Evolutionary conservation across 805 yeast genomes (phyloP).

Genomic region (Candida montana): DNA sequence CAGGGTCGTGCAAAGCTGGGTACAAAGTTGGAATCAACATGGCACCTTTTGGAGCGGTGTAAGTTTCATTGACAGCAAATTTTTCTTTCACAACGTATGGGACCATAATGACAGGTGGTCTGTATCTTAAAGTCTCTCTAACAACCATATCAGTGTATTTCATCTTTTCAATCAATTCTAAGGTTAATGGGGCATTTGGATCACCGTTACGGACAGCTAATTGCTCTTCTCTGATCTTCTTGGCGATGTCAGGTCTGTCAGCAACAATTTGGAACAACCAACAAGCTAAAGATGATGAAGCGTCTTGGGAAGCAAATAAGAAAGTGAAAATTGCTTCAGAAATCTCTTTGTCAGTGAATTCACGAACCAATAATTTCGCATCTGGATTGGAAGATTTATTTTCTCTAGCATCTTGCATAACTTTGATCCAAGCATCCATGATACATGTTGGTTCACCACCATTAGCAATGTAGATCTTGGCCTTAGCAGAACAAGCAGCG

Average conservation of each 20-base stretch:
- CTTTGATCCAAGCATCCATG: conserved; percentile 90
- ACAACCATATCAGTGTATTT: conserved; percentile 85
- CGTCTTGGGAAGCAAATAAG: conserved; percentile 96
- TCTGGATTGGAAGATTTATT: conserved; percentile 45
- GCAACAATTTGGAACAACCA: conserved; percentile 97
- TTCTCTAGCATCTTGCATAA: conserved; percentile 68
- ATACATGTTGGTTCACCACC: conserved; percentile 83
- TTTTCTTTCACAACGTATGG: conserved; percentile 88
- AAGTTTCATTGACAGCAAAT: conserved; percentile 76
- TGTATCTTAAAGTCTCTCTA: conserved; percentile 84
- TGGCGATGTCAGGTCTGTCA: conserved; percentile 88
- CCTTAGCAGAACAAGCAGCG: conserved; percentile 80
- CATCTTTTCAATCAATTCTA: conserved; percentile 82
- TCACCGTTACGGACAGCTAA: conserved; percentile 75
- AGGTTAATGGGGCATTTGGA: conserved; percentile 51
- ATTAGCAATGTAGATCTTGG: conserved; percentile 71
- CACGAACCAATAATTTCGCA: conserved; percentile 62
- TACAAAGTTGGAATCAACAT: conserved; percentile 95
- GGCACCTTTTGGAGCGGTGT: conserved; percentile 93
- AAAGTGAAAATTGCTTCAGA: conserved; percentile 96
- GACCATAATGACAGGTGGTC: conserved; percentile 98
- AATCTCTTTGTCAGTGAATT: conserved; percentile 84
- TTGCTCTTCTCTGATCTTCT: conserved; percentile 90
- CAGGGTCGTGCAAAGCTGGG: conserved; percentile 96
- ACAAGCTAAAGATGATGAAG: conserved; percentile 93